phyloP scores from a whole-genome alignment of 495 filamentous ascomycete species.

The Xylaria longipes region DNA sequence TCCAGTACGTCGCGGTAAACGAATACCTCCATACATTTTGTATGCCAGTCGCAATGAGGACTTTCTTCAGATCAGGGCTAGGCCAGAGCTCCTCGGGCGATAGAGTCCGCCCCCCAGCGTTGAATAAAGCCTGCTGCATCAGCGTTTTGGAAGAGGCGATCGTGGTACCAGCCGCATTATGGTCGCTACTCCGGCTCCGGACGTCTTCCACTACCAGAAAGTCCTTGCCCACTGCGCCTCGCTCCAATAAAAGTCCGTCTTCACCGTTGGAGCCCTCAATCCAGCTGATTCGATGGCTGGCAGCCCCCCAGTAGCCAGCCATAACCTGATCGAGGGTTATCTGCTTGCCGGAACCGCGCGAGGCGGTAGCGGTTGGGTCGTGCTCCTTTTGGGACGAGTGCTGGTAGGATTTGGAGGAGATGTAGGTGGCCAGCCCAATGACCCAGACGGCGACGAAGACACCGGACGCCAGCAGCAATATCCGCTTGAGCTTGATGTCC shows the following conservation, averaged over 20 bases:
- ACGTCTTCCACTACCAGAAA: constrained; percentile 91
- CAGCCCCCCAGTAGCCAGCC: constrained; percentile 71
- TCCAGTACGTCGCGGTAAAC: constrained; percentile 83
- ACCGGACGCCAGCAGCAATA: constrained; percentile 70
- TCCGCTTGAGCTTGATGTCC: constrained; percentile 66
- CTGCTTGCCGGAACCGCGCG: constrained; percentile 72
- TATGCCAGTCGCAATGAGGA: constrained; percentile 75
- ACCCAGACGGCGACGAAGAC: constrained; percentile 81
- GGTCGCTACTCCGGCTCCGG: constrained; percentile 52
- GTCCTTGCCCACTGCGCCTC: constrained; percentile 61
- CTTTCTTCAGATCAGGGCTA: constrained; percentile 81
- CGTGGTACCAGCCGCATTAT: constrained; percentile 36
- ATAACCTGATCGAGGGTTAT: constrained; percentile 84
- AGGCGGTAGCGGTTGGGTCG: constrained; percentile 69
- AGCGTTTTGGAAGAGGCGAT: constrained; percentile 59
- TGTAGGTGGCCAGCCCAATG: constrained; percentile 75
- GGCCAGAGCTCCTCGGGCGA: constrained; percentile 68
- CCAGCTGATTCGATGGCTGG: constrained; percentile 80
- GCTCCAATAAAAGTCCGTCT: constrained; percentile 83
- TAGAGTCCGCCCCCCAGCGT: constrained; percentile 60
- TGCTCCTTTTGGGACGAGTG: constrained; percentile 66
- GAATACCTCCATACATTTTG: constrained; percentile 89
- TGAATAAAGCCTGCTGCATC: constrained; percentile 72
- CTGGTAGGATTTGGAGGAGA: constrained; percentile 69
- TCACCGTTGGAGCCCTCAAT: constrained; percentile 84